Evolutionary conservation across 2,329 filamentous ascomycete species (phyloP).

Genomic region (Microdochium paspali): DNA sequence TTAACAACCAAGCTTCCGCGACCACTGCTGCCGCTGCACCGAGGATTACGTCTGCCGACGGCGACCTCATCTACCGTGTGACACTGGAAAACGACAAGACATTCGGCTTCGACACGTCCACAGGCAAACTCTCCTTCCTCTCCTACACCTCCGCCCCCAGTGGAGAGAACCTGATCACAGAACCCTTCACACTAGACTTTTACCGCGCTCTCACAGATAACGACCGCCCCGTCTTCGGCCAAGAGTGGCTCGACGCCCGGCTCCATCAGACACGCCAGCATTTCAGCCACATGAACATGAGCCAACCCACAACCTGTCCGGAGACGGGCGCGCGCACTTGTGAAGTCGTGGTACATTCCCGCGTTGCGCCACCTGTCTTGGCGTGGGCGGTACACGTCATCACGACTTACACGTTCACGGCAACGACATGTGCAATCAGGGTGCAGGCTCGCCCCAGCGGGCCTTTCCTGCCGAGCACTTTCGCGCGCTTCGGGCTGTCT

Average conservation of each 20-base stretch:
- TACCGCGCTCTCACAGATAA: conserved; percentile 61
- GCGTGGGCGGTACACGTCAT: conserved; percentile 46
- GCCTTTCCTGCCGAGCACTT: conserved; percentile 38
- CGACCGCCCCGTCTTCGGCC: conserved; percentile 46
- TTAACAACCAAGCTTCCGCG: neutral
- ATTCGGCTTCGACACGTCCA: conserved; percentile 34
- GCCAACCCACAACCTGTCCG: conserved; percentile 1
- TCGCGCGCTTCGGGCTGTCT: conserved; percentile 55
- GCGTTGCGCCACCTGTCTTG: conserved; percentile 53
- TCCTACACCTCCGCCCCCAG: conserved; percentile 17
- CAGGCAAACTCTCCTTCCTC: conserved; percentile 32
- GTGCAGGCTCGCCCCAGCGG: conserved; percentile 38
- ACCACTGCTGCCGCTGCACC: neutral
- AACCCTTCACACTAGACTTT: conserved; percentile 40
- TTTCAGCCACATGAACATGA: conserved; percentile 20
- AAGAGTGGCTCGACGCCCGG: conserved; percentile 43
- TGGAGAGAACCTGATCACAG: conserved; percentile 28
- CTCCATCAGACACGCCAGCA: conserved; percentile 36
- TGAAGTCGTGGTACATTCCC: conserved; percentile 34
- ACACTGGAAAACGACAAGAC: conserved; percentile 22
- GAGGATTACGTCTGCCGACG: conserved; percentile 10
- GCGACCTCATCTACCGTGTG: conserved; percentile 9
- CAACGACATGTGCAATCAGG: conserved; percentile 37
- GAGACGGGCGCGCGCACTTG: conserved; percentile 20
- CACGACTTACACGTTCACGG: conserved; percentile 45